These are phyloP conservation scores for Russula sp. DNA, from an alignment of 768 basidiomycete species.

Conservation along the genomic window DNA sequence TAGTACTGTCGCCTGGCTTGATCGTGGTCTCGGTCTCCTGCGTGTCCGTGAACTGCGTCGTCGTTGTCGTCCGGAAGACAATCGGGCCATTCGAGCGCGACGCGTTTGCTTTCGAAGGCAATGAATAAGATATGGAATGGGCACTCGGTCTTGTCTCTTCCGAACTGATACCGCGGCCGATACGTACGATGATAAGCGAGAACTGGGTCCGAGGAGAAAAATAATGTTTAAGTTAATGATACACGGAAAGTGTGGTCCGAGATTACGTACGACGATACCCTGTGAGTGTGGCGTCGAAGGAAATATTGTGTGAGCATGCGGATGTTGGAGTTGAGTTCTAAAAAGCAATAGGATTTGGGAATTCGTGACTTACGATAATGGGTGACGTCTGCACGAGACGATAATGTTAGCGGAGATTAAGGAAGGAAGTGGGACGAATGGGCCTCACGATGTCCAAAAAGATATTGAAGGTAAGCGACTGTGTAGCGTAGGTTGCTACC, in stretches of 20 bases:
- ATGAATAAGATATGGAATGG: slow-evolving; percentile 23
- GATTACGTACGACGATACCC: slow-evolving; percentile 29
- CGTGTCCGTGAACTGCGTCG: slow-evolving; percentile 20
- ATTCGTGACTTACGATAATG: slow-evolving; percentile 24
- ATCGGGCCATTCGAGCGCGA: slow-evolving; percentile 12
- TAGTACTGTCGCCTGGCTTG: slow-evolving; percentile 18
- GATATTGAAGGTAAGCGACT: slow-evolving; percentile 24
- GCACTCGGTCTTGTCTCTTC: slow-evolving; percentile 11
- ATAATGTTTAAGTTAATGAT: background rate
- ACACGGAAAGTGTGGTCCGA: background rate
- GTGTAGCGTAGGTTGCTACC: slow-evolving; percentile 8
- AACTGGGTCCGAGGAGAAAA: slow-evolving; percentile 17
- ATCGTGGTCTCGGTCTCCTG: background rate
- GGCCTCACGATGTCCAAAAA: slow-evolving; percentile 26
- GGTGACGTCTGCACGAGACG: slow-evolving; percentile 19
- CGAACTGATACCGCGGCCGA: slow-evolving; percentile 25
- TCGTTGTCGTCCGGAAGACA: slow-evolving; percentile 25
- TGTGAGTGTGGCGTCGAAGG: background rate
- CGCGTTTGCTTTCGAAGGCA: slow-evolving; percentile 24
- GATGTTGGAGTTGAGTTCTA: background rate
- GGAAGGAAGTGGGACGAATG: background rate
- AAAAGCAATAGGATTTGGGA: background rate
- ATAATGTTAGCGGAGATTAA: slow-evolving; percentile 19
- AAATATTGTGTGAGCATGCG: background rate
- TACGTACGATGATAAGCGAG: slow-evolving; percentile 29